Conservation (phyloP, 2,329 filamentous ascomycete genomes). For the Akanthomyces dipterigenus region DNA sequence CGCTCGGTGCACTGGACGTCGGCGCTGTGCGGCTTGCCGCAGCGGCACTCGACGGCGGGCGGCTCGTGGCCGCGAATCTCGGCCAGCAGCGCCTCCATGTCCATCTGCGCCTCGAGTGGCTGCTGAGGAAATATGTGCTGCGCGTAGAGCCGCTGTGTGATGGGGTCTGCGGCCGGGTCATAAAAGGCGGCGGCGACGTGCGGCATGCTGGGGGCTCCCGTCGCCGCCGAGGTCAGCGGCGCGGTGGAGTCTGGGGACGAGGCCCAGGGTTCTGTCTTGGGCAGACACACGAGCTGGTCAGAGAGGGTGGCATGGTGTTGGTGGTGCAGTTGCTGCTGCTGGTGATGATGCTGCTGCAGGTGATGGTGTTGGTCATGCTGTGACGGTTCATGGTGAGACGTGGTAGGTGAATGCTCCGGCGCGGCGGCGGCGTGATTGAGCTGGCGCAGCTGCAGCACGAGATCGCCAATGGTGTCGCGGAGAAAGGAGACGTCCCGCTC, state of each 20-base stretch:
- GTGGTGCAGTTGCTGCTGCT: neutral
- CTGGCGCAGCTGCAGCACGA: constrained; percentile 16
- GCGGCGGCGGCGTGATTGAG: neutral
- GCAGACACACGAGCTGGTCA: neutral
- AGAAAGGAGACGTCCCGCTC: constrained; percentile 20
- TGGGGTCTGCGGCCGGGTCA: neutral
- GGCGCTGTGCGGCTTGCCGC: constrained; percentile 20
- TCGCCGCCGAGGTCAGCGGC: neutral
- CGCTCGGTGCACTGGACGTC: constrained; percentile 20
- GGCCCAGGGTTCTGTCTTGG: neutral
- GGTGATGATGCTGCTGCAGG: neutral
- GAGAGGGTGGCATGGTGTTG: neutral
- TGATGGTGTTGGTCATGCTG: neutral
- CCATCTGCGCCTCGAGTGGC: neutral
- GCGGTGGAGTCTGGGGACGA: neutral
- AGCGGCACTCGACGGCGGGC: constrained; percentile 19
- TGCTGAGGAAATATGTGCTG: neutral
- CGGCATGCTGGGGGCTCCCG: constrained; percentile 13
- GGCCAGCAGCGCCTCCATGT: neutral
- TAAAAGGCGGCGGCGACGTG: neutral
- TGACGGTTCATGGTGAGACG: too few species aligned
- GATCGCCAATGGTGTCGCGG: constrained; percentile 17
- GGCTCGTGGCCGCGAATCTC: neutral
- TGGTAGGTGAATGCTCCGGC: too few species aligned
- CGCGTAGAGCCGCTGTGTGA: neutral